Evolutionary conservation across 2,329 filamentous ascomycete genomes (phyloP).

Genomic region (Monilinia polystroma): DNA sequence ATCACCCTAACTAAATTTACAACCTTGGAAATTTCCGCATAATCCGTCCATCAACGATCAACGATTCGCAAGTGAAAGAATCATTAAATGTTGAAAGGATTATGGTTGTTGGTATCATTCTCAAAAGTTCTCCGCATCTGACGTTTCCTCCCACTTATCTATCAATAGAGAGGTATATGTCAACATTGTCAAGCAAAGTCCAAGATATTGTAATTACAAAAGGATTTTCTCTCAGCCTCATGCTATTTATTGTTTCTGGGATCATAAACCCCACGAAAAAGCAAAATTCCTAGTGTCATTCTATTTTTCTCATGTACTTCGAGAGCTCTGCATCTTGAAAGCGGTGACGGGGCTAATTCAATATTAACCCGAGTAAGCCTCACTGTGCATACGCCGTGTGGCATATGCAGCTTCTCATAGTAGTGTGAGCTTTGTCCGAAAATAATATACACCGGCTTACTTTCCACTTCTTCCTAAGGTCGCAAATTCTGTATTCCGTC

Average conservation of each 20-base stretch:
- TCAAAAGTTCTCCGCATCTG: conserved; percentile 8
- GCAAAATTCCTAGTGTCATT: conserved; percentile 1
- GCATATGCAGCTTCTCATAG: conserved; percentile 23
- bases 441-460: conserved; percentile 22
- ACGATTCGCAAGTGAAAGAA: conserved; percentile 24
- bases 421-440: conserved; percentile 20
- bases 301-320: conserved; percentile 16
- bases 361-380: conserved; percentile 26
- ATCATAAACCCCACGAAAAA: conserved; percentile 11
- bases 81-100: conserved; percentile 14
- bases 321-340: conserved; percentile 17
- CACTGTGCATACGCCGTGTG: conserved; percentile 21
- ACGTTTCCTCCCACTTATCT: conserved; percentile 3
- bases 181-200: conserved; percentile 12
- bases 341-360: conserved; percentile 25
- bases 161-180: conserved; percentile 10
- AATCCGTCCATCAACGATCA: conserved; percentile 17
- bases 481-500: conserved; percentile 15
- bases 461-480: conserved; percentile 19
- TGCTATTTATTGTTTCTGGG: conserved; percentile 7
- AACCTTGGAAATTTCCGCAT: conserved; percentile 21
- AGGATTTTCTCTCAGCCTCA: conserved; percentile 18
- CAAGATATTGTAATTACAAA: conserved; percentile 10
- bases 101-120: not conserved
- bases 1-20: conserved; percentile 7